Evolutionary conservation across 2,329 filamentous ascomycete genomes (phyloP).

Genomic region (Coniochaeta sp.): DNA sequence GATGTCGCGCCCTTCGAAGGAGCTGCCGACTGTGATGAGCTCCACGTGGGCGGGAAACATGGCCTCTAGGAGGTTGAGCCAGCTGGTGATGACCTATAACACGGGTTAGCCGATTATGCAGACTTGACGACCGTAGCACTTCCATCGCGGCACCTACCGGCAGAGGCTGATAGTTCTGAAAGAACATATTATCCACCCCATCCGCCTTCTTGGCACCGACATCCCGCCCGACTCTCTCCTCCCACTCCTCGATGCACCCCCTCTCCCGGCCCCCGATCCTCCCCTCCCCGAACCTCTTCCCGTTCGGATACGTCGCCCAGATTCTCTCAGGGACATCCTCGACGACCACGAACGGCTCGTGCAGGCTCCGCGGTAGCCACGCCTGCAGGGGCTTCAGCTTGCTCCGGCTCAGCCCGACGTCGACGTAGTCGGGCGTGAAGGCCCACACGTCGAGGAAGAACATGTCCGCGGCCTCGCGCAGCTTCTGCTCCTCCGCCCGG

Average conservation of each 20-base stretch:
- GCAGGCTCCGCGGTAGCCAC: conserved; percentile 68
- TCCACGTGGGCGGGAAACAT: conserved; percentile 81
- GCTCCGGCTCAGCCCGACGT: conserved; percentile 71
- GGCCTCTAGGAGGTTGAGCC: conserved; percentile 84
- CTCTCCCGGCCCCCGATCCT: not conserved
- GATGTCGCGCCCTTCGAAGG: conserved; percentile 83
- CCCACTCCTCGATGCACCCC: conserved; percentile 22
- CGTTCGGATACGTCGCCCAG: conserved; percentile 61
- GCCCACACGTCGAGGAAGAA: conserved; percentile 90
- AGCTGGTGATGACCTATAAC: conserved; percentile 57
- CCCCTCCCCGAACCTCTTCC: not conserved
- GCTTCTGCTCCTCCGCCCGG: conserved; percentile 57
- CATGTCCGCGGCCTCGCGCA: conserved; percentile 65
- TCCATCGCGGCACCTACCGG: conserved; percentile 42
- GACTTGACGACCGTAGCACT: not conserved
- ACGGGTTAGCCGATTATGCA: conserved; percentile 6
- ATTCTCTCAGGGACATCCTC: conserved; percentile 73
- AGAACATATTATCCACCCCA: conserved; percentile 65
- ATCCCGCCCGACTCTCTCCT: conserved; percentile 11
- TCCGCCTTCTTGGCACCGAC: not conserved
- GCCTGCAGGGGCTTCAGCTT: conserved; percentile 66
- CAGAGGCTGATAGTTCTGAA: conserved; percentile 84
- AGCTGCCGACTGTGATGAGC: conserved; percentile 70
- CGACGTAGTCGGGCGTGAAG: conserved; percentile 68
- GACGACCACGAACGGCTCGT: conserved; percentile 64